phyloP scores from a whole-genome alignment of 1,284 basidiomycete species.

The Tremellales sp. region DNA sequence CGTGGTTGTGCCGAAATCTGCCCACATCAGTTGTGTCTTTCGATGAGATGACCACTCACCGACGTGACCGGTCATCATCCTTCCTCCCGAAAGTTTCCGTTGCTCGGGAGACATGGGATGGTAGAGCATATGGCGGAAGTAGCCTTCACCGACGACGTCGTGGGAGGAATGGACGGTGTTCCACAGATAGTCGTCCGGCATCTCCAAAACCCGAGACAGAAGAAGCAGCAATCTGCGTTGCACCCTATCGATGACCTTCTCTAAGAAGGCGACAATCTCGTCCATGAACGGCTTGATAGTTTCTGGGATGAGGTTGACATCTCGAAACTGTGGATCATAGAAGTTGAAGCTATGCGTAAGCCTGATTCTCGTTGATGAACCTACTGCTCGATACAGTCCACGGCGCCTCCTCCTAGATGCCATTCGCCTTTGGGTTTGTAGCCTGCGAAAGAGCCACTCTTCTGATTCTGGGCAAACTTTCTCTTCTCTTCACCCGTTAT shows the following conservation, averaged over 20 bases:
- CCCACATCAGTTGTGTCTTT: no score
- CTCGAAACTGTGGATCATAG: no score
- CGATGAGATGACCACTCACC: no score
- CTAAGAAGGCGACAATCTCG: no score
- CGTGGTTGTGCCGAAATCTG: no score
- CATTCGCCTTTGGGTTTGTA: conserved; percentile 23
- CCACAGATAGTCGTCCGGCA: conserved; percentile 7
- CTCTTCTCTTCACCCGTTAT: conserved; percentile 17
- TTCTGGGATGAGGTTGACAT: conserved; percentile 47
- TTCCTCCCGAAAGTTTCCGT: conserved; percentile 1
- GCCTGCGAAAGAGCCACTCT: conserved; percentile 19
- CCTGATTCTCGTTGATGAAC: no score
- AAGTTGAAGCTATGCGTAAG: conserved; percentile 34
- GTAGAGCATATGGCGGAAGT: conserved; percentile 30
- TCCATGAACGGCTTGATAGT: no score
- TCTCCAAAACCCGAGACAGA: conserved; percentile 7
- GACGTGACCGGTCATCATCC: conserved; percentile 15
- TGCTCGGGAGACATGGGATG: conserved; percentile 7
- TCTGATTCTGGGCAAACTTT: conserved; percentile 18
- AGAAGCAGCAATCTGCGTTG: no score
- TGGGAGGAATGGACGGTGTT: conserved; percentile 11
- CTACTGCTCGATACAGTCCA: conserved; percentile 25
- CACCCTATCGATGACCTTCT: conserved; percentile 11
- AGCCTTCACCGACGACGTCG: conserved; percentile 8
- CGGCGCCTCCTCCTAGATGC: conserved; percentile 19